Evolutionary conservation across 768 basidiomycete species (phyloP).

Genomic region (Podaxis rugospora): DNA sequence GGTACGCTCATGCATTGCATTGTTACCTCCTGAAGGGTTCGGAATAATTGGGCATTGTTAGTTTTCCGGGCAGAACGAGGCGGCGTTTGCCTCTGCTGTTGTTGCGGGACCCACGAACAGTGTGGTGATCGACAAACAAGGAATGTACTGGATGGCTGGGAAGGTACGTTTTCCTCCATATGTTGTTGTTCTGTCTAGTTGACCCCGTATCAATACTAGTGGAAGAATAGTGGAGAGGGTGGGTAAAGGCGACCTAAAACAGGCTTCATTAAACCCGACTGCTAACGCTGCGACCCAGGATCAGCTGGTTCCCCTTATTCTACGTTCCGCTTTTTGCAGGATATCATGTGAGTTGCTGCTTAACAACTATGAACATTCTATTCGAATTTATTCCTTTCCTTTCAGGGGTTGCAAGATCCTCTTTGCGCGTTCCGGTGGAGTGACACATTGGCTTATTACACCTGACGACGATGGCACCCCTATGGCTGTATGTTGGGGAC

Average conservation of each 20-base stretch:
- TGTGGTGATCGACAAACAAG: constrained; percentile 78
- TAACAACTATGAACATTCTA: not conserved
- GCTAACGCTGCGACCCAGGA: constrained; percentile 35
- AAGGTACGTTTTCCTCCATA: constrained; percentile 41
- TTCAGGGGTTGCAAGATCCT: constrained; percentile 74
- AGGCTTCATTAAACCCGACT: not conserved
- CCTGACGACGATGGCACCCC: constrained; percentile 69
- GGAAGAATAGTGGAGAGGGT: constrained; percentile 96
- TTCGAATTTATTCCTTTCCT: constrained; percentile 3
- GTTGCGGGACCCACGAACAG: constrained; percentile 80
- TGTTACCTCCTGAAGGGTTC: not conserved
- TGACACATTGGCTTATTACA: constrained; percentile 81
- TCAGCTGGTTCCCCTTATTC: constrained; percentile 90
- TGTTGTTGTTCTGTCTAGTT: not conserved
- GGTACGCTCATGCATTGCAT: constrained; percentile 28
- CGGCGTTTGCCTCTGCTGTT: constrained; percentile 60
- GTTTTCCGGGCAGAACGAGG: constrained; percentile 71
- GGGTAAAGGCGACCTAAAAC: constrained; percentile 30
- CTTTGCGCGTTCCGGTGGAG: constrained; percentile 73
- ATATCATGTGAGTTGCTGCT: constrained; percentile 62
- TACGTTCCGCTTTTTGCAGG: constrained; percentile 81
- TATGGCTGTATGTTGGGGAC: constrained; percentile 86
- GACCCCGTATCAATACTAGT: constrained; percentile 38
- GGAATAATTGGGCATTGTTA: constrained; percentile 21
- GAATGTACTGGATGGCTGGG: constrained; percentile 86